Percentiles rank a stretch among this genome's conserved stretches.
These are phyloP conservation scores for Yamadazyma phyllophila DNA, from an alignment of 805 yeast genomes.

Conservation along the genomic window DNA sequence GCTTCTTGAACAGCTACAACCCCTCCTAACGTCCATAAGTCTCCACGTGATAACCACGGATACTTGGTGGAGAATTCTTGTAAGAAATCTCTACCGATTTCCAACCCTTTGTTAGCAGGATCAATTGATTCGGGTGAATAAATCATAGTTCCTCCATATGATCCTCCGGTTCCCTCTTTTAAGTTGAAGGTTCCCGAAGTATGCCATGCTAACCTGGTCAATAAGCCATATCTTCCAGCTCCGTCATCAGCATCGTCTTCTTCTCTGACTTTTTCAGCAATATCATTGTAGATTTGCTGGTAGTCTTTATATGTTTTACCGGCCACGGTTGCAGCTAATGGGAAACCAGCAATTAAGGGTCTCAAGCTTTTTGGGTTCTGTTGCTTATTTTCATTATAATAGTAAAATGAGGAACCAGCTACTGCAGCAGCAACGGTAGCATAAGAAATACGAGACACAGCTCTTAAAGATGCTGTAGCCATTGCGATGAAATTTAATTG, in stretches of 20 bases:
- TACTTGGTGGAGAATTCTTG: slow-evolving; percentile 54
- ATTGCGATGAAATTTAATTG: not conserved
- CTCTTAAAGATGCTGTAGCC: slow-evolving; percentile 3
- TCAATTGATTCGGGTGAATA: slow-evolving; percentile 31
- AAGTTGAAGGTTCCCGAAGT: slow-evolving; percentile 31
- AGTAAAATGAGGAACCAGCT: slow-evolving; percentile 20
- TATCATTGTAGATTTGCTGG: slow-evolving; percentile 68
- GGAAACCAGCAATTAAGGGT: slow-evolving; percentile 12
- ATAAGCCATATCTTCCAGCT: slow-evolving; percentile 37
- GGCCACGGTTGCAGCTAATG: slow-evolving; percentile 34
- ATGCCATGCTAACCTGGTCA: slow-evolving; percentile 42
- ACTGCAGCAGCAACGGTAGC: slow-evolving; percentile 4
- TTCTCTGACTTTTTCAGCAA: slow-evolving; percentile 59
- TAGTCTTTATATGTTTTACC: slow-evolving; percentile 49
- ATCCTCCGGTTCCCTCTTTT: slow-evolving; percentile 30
- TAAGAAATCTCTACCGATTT: slow-evolving; percentile 53
- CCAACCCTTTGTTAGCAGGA: slow-evolving; percentile 60
- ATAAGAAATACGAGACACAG: not conserved
- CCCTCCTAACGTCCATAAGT: slow-evolving; percentile 76
- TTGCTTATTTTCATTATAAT: slow-evolving; percentile 16
- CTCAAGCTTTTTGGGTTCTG: slow-evolving; percentile 14
- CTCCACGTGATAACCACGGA: slow-evolving; percentile 77
- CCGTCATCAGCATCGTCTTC: slow-evolving; percentile 34
- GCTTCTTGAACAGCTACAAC: slow-evolving; percentile 74
- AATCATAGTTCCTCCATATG: slow-evolving; percentile 38